phyloP scores from a whole-genome alignment of 1,284 basidiomycete species.

The Termitomyces sp. region DNA sequence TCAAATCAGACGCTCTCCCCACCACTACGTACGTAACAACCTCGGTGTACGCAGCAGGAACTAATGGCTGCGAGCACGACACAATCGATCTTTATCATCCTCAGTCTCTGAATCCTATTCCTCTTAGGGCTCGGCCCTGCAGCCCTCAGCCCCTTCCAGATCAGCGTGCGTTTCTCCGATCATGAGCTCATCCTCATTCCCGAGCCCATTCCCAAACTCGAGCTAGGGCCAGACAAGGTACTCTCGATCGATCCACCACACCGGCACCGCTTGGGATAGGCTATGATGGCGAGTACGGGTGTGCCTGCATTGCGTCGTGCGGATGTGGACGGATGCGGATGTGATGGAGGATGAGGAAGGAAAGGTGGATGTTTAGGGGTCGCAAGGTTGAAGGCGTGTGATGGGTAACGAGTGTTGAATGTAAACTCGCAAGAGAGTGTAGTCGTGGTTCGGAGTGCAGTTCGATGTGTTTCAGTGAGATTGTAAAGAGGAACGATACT shows the following conservation, averaged over 20 bases:
- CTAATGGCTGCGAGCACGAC: not conserved
- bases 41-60: not conserved
- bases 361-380: not conserved
- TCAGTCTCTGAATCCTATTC: too few relatives aligned
- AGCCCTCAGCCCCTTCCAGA: slow-evolving; percentile 66
- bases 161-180: slow-evolving; percentile 39
- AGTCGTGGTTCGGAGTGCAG: not conserved
- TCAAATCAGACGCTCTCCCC: slow-evolving; percentile 1
- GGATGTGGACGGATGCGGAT: not conserved
- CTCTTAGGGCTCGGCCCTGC: slow-evolving; percentile 49
- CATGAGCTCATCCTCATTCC: not conserved
- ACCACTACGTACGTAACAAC: not conserved
- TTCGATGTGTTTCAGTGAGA: not conserved
- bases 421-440: too few relatives aligned
- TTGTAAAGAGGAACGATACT: not conserved
- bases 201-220: not conserved
- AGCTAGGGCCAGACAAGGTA: slow-evolving; percentile 8
- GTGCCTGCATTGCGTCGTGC: not conserved
- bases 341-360: not conserved
- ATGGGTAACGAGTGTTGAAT: not conserved
- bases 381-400: not conserved
- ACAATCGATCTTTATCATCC: not conserved
- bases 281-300: slow-evolving; percentile 14
- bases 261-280: slow-evolving; percentile 14
- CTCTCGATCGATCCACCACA: slow-evolving; percentile 25